Evolutionary conservation across 305 asterid genomes (phyloP), one percentile per base, ranked within the genome.

Genomic region (Fraxinus albicans): DNA sequence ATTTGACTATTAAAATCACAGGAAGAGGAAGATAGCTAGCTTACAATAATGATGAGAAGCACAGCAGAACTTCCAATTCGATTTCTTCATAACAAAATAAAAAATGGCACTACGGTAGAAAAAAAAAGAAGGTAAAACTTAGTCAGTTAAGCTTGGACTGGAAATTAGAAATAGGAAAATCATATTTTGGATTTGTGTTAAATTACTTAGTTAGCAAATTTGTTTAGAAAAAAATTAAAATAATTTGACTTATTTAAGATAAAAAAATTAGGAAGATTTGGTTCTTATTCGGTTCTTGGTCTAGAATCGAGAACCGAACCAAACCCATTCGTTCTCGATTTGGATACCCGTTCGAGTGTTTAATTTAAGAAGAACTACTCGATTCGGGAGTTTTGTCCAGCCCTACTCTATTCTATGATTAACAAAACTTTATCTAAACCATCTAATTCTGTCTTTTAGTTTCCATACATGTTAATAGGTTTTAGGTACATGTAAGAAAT

Each of bases 371-470:
- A 44, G 2, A 44, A 12, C 55, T 4, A 6, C 5, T 44, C 15
- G 2, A 3, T 44, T 44, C 15, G 5, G 1, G 53, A 10, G 17
- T 44, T 44, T 44, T 44, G 17, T 44, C 1, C 53, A 1, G 5
- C 6, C 3, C 4, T 42, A 42, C 15, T 42, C 53, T 47, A 47
- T 21, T 65, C 31, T 34, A 2, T 80, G 4, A 8, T 19, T 13
- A 60, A 50, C 15, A 42, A 42, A 76, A 25, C 76, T 10, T 13
- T 3, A 1, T 70, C 36, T 58, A 6, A 27, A 33, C 69, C 81
- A 73, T 70, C 69, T 80, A 81, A 73, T 35, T 47, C 69, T 21
- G 58, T 79, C 83, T 38, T 79, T 69, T 58, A 83, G 70, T 25
- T 77, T 79, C 78, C 63, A 65, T 29, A 67, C 44, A 55, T 77